A percentile compares a stretch with the other conserved stretches of the same genome.
These are phyloP conservation scores for Cenchrus fungigraminus DNA, from an alignment of 176 grass and related monocot genomes.

Conservation along the genomic window DNA sequence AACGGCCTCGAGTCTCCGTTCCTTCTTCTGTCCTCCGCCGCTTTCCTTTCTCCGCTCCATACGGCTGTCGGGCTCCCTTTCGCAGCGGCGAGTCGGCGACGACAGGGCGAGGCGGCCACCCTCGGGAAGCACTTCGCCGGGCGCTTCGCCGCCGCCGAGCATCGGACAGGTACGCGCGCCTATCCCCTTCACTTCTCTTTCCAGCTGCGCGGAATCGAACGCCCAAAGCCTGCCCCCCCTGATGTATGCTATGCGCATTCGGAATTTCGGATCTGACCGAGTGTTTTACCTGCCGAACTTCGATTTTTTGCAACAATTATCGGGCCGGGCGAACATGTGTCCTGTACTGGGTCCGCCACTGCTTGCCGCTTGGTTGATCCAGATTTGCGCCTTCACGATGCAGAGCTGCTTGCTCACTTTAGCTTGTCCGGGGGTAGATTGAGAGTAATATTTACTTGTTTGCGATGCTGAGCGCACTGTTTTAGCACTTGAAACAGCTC, in stretches of 20 bases:
- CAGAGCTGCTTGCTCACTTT: neutral
- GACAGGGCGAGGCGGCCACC: too few relatives aligned
- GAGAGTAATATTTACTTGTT: neutral
- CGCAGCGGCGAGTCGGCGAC: too few relatives aligned
- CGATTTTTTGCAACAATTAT: neutral
- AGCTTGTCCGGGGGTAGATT: neutral
- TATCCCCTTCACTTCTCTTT: neutral
- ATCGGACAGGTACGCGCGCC: neutral
- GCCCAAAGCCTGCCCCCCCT: neutral
- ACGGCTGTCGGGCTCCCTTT: too few relatives aligned
- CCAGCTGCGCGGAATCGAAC: neutral
- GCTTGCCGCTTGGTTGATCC: constrained; percentile 39
- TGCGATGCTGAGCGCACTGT: neutral
- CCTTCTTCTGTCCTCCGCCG: neutral
- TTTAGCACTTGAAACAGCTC: constrained; percentile 28
- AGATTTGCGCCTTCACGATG: constrained; percentile 30
- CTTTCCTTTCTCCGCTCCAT: neutral
- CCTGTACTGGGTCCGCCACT: neutral
- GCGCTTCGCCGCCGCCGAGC: neutral
- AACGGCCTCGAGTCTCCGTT: neutral
- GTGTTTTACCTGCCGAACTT: neutral
- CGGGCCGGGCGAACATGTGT: neutral
- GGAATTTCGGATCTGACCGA: constrained; percentile 11
- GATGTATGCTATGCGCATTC: neutral
- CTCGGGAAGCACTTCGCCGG: neutral